Percentiles rank a stretch among this genome's conserved stretches.
Evolutionary conservation across 352 stramenopile species (phyloP).

Genomic region (Globisporangium cystogenes): DNA sequence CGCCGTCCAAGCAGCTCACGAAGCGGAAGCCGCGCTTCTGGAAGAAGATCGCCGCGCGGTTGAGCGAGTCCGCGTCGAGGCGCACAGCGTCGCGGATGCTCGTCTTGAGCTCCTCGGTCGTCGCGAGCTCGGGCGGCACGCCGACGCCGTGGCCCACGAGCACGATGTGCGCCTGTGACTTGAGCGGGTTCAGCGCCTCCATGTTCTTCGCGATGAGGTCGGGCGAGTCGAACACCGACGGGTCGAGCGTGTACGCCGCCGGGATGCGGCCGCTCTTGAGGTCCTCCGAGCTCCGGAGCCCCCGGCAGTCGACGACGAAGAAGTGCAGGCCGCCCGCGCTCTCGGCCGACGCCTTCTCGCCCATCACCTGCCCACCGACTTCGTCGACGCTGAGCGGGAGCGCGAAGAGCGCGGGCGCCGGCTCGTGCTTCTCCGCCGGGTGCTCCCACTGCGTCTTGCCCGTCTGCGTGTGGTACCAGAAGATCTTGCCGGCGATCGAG

Average conservation of each 20-base stretch:
- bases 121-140: conserved; percentile 52
- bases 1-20: conserved; percentile 67
- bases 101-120: conserved; percentile 61
- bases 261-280: conserved; percentile 76
- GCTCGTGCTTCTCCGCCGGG: conserved; percentile 50
- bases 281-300: conserved; percentile 68
- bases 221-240: conserved; percentile 73
- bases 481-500: conserved; percentile 68
- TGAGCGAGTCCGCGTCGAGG: conserved; percentile 59
- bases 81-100: conserved; percentile 72
- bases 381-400: conserved; percentile 64
- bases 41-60: conserved; percentile 75
- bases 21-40: conserved; percentile 83
- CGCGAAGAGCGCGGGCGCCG: conserved; percentile 54
- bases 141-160: conserved; percentile 69
- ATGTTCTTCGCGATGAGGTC: conserved; percentile 74
- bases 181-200: conserved; percentile 62
- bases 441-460: conserved; percentile 81
- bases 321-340: conserved; percentile 29
- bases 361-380: conserved; percentile 62
- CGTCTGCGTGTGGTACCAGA: conserved; percentile 74
- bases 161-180: conserved; percentile 70
- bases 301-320: conserved; percentile 77
- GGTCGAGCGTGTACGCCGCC: conserved; percentile 68
- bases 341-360: conserved; percentile 38